Conservation (phyloP, 108 stramenopile species). For the Cyclostephanos tholiformis region DNA sequence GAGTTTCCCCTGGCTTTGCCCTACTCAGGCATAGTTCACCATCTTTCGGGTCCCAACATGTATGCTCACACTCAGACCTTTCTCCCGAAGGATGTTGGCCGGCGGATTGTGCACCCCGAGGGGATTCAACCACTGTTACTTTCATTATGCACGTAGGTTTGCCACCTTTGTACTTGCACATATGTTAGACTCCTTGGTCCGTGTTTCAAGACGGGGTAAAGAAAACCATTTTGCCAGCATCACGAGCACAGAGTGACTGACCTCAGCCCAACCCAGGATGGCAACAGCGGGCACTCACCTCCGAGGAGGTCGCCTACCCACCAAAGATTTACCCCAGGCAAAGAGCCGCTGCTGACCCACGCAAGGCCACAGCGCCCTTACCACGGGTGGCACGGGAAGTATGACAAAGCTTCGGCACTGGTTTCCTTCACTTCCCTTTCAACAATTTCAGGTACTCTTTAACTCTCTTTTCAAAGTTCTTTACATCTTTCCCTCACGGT, state of each 20-base stretch:
- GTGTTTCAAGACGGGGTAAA: conserved; percentile 97
- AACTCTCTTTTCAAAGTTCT: conserved; percentile 99
- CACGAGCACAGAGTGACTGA: conserved; percentile 72
- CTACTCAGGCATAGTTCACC: conserved; percentile 98
- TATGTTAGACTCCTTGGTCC: conserved; percentile 96
- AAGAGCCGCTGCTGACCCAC: conserved; percentile 59
- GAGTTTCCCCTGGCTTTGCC: conserved; percentile 96
- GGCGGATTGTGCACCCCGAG: conserved; percentile 83
- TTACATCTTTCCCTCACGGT: conserved; percentile 96
- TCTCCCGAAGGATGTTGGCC: conserved; percentile 84
- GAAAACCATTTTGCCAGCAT: conserved; percentile 83
- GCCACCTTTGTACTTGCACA: conserved; percentile 92
- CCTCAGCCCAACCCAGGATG: conserved; percentile 58
- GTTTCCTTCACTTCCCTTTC: conserved; percentile 94
- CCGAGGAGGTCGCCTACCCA: conserved; percentile 47
- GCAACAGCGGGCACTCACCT: conserved; percentile 39
- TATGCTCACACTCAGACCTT: conserved; percentile 94
- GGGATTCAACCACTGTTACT: conserved; percentile 83
- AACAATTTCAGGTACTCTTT: conserved; percentile 98
- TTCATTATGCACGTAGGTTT: conserved; percentile 91
- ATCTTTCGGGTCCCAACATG: conserved; percentile 95
- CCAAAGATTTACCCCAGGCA: conserved; percentile 30
- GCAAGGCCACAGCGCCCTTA: conserved; percentile 66
- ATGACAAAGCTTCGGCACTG: conserved; percentile 67
- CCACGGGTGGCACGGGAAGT: conserved; percentile 63